Evolutionary conservation across 176 grass and related monocot genomes (phyloP).

Genomic region (Raddia distichophylla): DNA sequence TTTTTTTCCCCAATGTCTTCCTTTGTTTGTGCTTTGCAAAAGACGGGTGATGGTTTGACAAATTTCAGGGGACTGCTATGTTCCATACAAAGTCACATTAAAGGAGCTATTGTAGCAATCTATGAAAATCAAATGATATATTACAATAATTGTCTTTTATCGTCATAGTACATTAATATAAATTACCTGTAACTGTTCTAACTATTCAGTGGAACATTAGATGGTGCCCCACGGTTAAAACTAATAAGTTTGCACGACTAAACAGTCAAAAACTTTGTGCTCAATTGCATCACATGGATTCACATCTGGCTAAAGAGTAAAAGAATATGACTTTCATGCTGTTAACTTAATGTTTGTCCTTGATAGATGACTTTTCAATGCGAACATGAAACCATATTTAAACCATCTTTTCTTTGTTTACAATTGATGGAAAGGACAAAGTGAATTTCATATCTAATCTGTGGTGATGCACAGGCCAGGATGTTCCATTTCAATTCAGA

Average conservation of each 20-base stretch:
- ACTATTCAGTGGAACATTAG: constrained; percentile 14
- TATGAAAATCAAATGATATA: constrained; percentile 7
- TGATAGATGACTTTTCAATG: background rate
- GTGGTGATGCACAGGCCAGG: constrained; percentile 59
- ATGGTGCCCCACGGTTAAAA: constrained; percentile 1
- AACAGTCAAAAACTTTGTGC: background rate
- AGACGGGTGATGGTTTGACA: constrained; percentile 9
- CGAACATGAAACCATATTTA: constrained; percentile 4
- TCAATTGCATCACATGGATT: background rate
- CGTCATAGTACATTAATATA: background rate
- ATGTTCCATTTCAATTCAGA: constrained; percentile 96
- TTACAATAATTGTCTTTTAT: background rate
- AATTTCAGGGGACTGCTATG: background rate
- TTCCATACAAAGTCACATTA: background rate
- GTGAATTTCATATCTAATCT: constrained; percentile 39
- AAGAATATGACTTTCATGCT: background rate
- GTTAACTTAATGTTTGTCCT: background rate
- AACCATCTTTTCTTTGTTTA: constrained; percentile 18
- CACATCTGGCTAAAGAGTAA: background rate
- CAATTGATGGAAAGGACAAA: background rate
- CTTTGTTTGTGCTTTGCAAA: background rate
- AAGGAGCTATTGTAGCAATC: constrained; percentile 9
- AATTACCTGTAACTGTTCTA: background rate
- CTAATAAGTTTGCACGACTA: constrained; percentile 1
- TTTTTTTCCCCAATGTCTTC: background rate